phyloP scores from a whole-genome alignment of 805 yeast species.

The Ogataea haglerorum region DNA sequence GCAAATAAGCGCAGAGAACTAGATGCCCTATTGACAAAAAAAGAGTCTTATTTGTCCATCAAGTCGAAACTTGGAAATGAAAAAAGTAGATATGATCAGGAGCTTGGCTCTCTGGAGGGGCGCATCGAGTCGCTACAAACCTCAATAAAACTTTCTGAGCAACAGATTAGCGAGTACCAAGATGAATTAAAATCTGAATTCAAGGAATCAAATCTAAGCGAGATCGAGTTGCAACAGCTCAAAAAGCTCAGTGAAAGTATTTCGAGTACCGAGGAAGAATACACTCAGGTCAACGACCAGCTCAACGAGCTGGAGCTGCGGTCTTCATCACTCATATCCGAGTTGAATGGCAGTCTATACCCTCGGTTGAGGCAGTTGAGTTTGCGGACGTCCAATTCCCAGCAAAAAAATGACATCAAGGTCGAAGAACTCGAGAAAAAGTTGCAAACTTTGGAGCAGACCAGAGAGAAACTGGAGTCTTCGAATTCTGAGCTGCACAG shows the following conservation, averaged over 20 bases:
- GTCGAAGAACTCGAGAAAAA: conserved; percentile 18
- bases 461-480: conserved; percentile 23
- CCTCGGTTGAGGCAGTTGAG: conserved; percentile 47
- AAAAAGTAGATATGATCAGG: conserved; percentile 42
- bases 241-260: conserved; percentile 35
- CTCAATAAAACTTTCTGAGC: conserved; percentile 34
- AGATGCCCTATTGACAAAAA: conserved; percentile 41
- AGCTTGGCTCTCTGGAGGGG: conserved; percentile 33
- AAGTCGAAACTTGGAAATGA: conserved; percentile 41
- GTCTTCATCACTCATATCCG: conserved; percentile 48
- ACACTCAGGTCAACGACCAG: conserved; percentile 39
- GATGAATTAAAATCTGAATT: conserved; percentile 55
- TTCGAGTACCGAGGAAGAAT: conserved; percentile 36
- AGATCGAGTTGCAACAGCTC: conserved; percentile 46
- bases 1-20: conserved; percentile 35
- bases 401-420: conserved; percentile 10
- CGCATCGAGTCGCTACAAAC: conserved; percentile 36
- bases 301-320: conserved; percentile 46
- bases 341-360: conserved; percentile 52
- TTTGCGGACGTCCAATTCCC: conserved; percentile 6
- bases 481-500: conserved; percentile 30
- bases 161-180: conserved; percentile 41
- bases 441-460: conserved; percentile 13
- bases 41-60: conserved; percentile 43
- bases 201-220: conserved; percentile 43